phyloP scores from a whole-genome alignment of 78 protist species.

The Cavenderia fasciculata region DNA sequence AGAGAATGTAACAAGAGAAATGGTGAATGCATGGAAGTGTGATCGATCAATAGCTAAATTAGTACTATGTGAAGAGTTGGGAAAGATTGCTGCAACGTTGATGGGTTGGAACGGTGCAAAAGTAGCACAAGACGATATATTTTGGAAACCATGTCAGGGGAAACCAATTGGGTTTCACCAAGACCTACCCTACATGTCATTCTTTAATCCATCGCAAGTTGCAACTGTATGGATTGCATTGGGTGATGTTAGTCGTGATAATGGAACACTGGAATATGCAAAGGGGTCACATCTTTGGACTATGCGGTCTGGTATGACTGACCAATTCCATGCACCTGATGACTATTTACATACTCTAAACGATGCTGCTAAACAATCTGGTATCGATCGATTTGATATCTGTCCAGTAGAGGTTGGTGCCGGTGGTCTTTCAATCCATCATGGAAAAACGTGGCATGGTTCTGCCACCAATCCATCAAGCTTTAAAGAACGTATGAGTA shows the following conservation, averaged over 20 bases:
- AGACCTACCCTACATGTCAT: conserved; percentile 46
- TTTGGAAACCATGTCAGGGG: conserved; percentile 19
- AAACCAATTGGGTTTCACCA: conserved; percentile 42
- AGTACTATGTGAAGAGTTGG: conserved; percentile 10
- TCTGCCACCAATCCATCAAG: conserved; percentile 21
- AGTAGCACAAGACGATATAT: conserved; percentile 61
- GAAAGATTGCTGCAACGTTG: conserved; percentile 11
- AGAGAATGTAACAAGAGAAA: conserved; percentile 17
- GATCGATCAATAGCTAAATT: background rate
- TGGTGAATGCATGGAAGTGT: conserved; percentile 32
- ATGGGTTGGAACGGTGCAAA: conserved; percentile 45
- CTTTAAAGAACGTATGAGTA: background rate
- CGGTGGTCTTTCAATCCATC: conserved; percentile 46
- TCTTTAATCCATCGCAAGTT: conserved; percentile 11
- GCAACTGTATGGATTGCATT: conserved; percentile 59
- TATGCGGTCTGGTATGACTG: background rate
- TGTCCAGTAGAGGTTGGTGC: background rate
- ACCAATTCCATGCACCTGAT: conserved; percentile 51
- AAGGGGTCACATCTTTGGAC: conserved; percentile 35
- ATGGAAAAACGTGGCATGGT: conserved; percentile 48
- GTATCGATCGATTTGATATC: background rate
- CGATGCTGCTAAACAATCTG: background rate
- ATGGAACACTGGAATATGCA: conserved; percentile 61
- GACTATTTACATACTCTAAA: background rate
- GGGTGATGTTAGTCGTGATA: conserved; percentile 23